Percentiles rank a stretch among this genome's conserved stretches.
Evolutionary conservation across 768 basidiomycete species (phyloP).

Genomic region (Tricholoma saponaceum): DNA sequence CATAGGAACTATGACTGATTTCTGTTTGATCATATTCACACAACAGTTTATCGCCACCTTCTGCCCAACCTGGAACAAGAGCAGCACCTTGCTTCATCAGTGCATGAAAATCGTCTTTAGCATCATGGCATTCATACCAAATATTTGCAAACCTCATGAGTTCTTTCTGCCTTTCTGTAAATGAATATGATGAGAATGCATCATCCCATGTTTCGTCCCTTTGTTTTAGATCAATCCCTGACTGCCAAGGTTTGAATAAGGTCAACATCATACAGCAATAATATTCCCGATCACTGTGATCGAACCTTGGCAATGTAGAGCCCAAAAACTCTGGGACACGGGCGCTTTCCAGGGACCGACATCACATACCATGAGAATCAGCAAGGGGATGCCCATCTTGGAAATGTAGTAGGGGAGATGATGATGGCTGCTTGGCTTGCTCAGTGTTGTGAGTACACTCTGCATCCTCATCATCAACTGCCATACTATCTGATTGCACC

Average conservation of each 20-base stretch:
- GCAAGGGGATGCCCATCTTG: background rate
- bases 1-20: background rate
- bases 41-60: background rate
- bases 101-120: conserved; percentile 20
- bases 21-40: background rate
- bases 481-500: too few species aligned
- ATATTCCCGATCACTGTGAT: conserved; percentile 5
- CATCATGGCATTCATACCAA: conserved; percentile 24
- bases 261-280: conserved; percentile 4
- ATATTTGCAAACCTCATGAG: conserved; percentile 24
- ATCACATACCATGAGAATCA: background rate
- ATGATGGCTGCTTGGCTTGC: too few species aligned
- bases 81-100: conserved; percentile 1
- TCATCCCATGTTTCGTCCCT: conserved; percentile 16
- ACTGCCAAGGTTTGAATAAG: conserved; percentile 22
- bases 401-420: background rate
- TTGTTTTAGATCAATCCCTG: conserved; percentile 17
- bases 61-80: background rate
- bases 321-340: conserved; percentile 4
- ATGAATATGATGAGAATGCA: conserved; percentile 13
- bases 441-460: too few species aligned
- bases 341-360: background rate
- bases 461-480: too few species aligned
- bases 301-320: background rate
- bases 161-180: conserved; percentile 8